Base-by-base conservation (phyloP, 2,329 filamentous ascomycete genomes). In the Neodidymelliopsis sp. region DNA sequence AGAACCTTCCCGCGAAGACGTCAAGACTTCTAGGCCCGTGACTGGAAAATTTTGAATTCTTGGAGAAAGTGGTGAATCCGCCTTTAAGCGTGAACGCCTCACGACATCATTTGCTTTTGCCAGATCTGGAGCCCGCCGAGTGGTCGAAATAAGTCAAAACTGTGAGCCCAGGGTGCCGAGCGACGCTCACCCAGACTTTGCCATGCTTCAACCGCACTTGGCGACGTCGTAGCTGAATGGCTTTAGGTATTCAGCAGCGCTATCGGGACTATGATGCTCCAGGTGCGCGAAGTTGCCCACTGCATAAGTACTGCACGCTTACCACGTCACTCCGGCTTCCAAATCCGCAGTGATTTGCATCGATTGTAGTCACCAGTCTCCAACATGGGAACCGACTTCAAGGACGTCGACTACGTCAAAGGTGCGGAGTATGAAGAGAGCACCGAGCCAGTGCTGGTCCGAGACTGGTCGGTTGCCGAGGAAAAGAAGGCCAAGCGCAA, bases 401-500 rank as follows among this genome's bases (percentile, higher is more conserved):
- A 59, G 20, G 43, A 41, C 28, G 34, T 49, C 28, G 37, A 50
- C 15, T 49, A 53, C 18, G 25, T 28, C 20, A 40, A 54, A 20
- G 31, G 19, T 24, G 45, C 28, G 1, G 37, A 42, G 6, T 38
- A 47, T 31, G 48, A 34, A 12, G 23, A 24, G 10, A 5, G 4
- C 8, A 15, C 31, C 11, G 43, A 39, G 28, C 43, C 43, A 35
- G 22, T n/a, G 16, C 28, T 47, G 22, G 35, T 47, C 13, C 35
- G 43, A 29, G 56, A 59, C 40, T 71, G 67, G 67, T 65, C 62
- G 4, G 54, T 51, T 4, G 62, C 42, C 2, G 67, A 70, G 42
- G 67, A 71, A 42, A 59, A 53, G n/a, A 55, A 54, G n/a, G 66
- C 63, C 10, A 63, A 63, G 42, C 57, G 66, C 25, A 71, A 70